A percentile compares a stretch with the other conserved stretches of the same genome.
Evolutionary conservation across 495 filamentous ascomycete species (phyloP).

Genomic region (Penicillium fimorum): DNA sequence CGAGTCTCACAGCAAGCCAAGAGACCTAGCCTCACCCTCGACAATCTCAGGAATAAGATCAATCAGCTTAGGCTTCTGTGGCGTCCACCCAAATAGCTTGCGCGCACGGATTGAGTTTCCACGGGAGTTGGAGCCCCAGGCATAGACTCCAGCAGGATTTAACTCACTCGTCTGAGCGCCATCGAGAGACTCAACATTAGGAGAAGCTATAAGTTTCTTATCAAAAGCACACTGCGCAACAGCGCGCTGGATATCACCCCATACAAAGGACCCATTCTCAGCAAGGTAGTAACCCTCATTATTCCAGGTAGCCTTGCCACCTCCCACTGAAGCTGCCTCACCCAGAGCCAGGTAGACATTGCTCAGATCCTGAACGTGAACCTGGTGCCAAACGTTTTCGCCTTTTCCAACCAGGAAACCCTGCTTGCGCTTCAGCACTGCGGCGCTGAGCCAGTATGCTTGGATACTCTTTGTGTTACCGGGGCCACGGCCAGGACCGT

Average conservation of each 20-base stretch:
- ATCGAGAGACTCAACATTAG: constrained; percentile 45
- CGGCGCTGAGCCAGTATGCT: constrained; percentile 55
- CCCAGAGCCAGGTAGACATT: constrained; percentile 63
- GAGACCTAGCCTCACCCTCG: constrained; percentile 54
- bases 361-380: constrained; percentile 71
- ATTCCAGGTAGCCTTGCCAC: constrained; percentile 68
- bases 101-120: constrained; percentile 58
- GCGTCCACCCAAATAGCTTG: constrained; percentile 66
- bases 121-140: constrained; percentile 66
- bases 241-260: constrained; percentile 62
- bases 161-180: constrained; percentile 34
- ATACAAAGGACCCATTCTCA: constrained; percentile 68
- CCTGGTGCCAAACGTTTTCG: constrained; percentile 67
- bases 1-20: constrained; percentile 52
- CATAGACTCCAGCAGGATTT: constrained; percentile 33
- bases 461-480: constrained; percentile 67
- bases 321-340: constrained; percentile 60
- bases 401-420: constrained; percentile 64
- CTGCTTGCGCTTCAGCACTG: constrained; percentile 59
- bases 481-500: constrained; percentile 70
- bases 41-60: constrained; percentile 57
- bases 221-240: constrained; percentile 62
- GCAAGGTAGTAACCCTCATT: constrained; percentile 72
- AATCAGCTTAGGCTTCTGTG: constrained; percentile 52
- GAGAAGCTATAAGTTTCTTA: constrained; percentile 60